Conservation (phyloP, 2,329 filamentous ascomycete species). For the Calonectria pteridis region DNA sequence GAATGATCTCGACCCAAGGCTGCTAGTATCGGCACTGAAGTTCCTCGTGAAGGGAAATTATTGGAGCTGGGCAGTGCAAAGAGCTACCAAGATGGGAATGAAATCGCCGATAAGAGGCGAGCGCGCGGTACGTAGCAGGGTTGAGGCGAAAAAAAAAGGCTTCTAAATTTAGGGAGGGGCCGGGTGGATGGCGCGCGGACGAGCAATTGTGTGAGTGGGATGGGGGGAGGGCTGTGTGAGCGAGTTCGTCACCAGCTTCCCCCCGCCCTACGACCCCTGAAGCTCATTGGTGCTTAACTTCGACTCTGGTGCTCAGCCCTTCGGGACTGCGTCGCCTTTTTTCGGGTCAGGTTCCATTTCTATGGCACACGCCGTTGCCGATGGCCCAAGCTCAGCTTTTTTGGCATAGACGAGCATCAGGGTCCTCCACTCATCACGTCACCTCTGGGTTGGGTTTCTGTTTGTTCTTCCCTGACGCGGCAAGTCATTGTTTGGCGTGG, state of each 20-base stretch:
- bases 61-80: conserved; percentile 20
- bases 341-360: conserved; percentile 10
- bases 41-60: conserved; percentile 2
- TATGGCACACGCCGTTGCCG: conserved; percentile 17
- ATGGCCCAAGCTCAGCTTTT: conserved; percentile 15
- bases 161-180: conserved; percentile 43
- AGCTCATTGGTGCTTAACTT: conserved; percentile 3
- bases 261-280: neutral
- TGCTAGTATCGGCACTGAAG: neutral
- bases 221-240: conserved; percentile 31
- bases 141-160: conserved; percentile 37
- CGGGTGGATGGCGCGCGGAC: conserved; percentile 26
- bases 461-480: conserved; percentile 7
- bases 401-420: conserved; percentile 1
- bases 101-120: conserved; percentile 20
- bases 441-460: conserved; percentile 6
- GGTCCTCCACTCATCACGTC: conserved; percentile 19
- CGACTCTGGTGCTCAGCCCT: conserved; percentile 20
- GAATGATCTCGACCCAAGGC: neutral
- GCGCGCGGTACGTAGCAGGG: conserved; percentile 24
- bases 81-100: conserved; percentile 17
- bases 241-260: conserved; percentile 18
- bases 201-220: conserved; percentile 15
- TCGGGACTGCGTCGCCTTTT: conserved; percentile 11
- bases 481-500: neutral